Base-by-base conservation (phyloP, 2,329 filamentous ascomycete genomes). In the Colletotrichum endophyticum region DNA sequence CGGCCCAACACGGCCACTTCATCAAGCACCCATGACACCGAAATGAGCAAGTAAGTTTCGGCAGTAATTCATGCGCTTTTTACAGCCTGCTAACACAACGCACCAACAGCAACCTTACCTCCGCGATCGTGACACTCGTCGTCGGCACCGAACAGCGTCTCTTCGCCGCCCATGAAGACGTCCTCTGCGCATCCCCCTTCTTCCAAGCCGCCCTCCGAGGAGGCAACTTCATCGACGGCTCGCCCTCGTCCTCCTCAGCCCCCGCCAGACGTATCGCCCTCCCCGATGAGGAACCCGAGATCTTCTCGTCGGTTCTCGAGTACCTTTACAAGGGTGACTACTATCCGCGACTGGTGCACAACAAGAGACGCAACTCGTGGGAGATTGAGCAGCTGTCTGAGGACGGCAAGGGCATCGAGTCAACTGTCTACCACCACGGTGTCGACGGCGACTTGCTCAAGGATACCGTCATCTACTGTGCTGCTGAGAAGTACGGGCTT, bases 241-340 rank as follows among this genome's bases (percentile, higher is more conserved):
- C 84, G 88, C 72, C 89, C 88, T 61, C 57, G 15, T 66, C 56
- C 2, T 28, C 39, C 5, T 19, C 72, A 6, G 56, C 66, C 4
- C 30, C 70, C 6, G 27, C 75, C 82, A 96, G 95, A 86, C 93
- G 94, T 71, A 94, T 98, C 83, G 90, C 94, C 68, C 91, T 98
- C 3, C 94, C 95, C 2, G 92, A 96, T 76, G 96, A 98, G 85
- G 94, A 96, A 80, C 95, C 96, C 25, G 95, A 98, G 84, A 94
- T 98, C 81, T 96, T 98, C 85, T 98, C 95, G 9, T 96, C 94
- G 8, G 90, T 98, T 13, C 92, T 98, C 73, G 96, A 98, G 83
- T 98, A 94, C 80, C 92, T 98, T 73, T 98, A 98, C 90, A 98
- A 98, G 86, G 96, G 96, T 78, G 96, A 98, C 85, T 98, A 98